Base-by-base conservation (phyloP, 2,329 filamentous ascomycete species). In the Hypoxylon sp. region DNA sequence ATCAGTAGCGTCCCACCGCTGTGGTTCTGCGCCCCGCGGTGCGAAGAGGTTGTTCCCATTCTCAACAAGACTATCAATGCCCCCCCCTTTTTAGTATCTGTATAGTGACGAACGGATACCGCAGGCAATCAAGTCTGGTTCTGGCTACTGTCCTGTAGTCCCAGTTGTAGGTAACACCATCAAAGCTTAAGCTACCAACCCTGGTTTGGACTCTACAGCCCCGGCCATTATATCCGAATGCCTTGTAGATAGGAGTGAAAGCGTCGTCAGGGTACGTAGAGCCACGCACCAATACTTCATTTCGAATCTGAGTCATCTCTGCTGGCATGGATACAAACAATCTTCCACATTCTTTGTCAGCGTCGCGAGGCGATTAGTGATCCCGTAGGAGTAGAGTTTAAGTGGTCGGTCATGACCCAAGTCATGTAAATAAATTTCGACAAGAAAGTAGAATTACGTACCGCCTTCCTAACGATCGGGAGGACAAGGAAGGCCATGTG, bases 401-500 rank as follows among this genome's bases (percentile, higher is more conserved):
- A 63, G 36, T 41, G 23, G 23, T 48, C 46, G 38, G 48, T 32
- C 25, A 23, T 25, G 36, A 38, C 43, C 38, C 32, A 48, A 49
- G 57, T 21, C 52, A 50, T 52, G 48, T 51, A 58, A 32, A 57
- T 58, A 21, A 38, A 17, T 59, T 60, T 43, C 19, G 36, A 49
- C 28, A 48, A 59, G 62, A 38, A 61, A 41, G 45, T 58, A 53
- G 43, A 52, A 57, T 64, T 71, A 57, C 61, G 58, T 68, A 62
- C 50, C 58, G 46, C 38, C 46, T 21, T 41, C 53, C 52, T 30
- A 53, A 14, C 60, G 57, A 53, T 55, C 46, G 65, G 52, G 48
- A 63, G 57, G 56, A 66, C 68, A 71, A 62, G 65, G 65, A 53
- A 71, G 55, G 57, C 65, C 57, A 66, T 71, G 66, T 59, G 58